A percentile compares a stretch with the other conserved stretches of the same genome.
These are phyloP conservation scores for Gymnopus androsaceus DNA, from an alignment of 1,284 basidiomycete species.

Conservation along the genomic window DNA sequence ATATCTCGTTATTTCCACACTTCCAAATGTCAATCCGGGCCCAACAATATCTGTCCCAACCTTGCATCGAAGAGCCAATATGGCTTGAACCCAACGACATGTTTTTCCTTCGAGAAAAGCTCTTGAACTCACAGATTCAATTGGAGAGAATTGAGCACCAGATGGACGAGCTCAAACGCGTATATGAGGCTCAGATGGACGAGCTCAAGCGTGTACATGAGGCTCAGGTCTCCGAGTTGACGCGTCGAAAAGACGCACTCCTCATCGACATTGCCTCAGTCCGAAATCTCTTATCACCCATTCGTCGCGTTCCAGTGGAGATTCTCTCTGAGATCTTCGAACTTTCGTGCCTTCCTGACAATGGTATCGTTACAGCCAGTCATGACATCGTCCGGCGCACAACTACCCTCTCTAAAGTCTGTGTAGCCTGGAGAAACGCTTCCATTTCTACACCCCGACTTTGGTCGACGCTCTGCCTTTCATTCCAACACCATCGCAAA, in stretches of 20 bases:
- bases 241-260: background rate
- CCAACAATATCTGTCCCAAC: background rate
- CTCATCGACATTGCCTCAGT: background rate
- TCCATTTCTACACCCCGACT: background rate
- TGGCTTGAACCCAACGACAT: background rate
- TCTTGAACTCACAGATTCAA: background rate
- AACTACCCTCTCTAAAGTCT: background rate
- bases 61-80: background rate
- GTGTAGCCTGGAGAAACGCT: background rate
- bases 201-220: background rate
- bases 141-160: background rate
- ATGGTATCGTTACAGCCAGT: background rate
- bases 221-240: background rate
- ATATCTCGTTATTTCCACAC: no score
- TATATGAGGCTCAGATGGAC: background rate
- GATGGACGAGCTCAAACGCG: background rate
- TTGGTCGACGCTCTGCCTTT: background rate
- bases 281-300: background rate
- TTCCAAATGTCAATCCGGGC: no score
- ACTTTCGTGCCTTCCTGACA: background rate
- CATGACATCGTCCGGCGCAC: background rate
- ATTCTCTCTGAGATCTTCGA: background rate
- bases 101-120: background rate
- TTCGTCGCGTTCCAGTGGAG: background rate
- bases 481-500: background rate